Conservation (phyloP, 345 rosid genomes). For the Sisymbrium altissimum region DNA sequence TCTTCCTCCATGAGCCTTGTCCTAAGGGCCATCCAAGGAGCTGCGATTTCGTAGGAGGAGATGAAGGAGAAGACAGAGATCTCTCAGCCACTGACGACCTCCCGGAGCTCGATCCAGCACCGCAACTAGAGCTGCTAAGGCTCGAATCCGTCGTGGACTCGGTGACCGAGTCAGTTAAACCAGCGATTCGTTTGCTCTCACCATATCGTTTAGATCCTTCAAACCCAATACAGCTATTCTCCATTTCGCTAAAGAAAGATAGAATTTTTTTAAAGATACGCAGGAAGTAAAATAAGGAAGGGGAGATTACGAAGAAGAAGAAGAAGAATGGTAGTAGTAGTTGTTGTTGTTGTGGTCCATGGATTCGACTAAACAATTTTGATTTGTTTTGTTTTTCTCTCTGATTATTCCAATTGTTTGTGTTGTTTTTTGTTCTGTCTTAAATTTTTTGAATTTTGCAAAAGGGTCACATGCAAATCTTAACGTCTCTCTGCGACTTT, state of each 20-base stretch:
- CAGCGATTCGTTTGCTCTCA: slow-evolving; percentile 31
- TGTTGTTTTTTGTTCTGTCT: slow-evolving; percentile 25
- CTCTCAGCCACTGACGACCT: slow-evolving; percentile 36
- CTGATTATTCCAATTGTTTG: slow-evolving; percentile 12
- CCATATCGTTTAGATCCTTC: slow-evolving; percentile 32
- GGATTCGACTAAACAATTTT: slow-evolving; percentile 2
- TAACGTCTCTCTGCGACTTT: slow-evolving; percentile 28
- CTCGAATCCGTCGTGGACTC: slow-evolving; percentile 59
- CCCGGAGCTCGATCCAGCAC: slow-evolving; percentile 44
- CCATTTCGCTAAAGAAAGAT: slow-evolving; percentile 36
- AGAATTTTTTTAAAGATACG: slow-evolving; percentile 5
- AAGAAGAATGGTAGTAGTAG: neutral
- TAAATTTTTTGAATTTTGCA: slow-evolving; percentile 19
- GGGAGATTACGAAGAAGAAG: slow-evolving; percentile 19
- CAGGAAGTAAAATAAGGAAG: neutral
- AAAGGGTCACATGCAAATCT: slow-evolving; percentile 29
- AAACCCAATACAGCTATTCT: slow-evolving; percentile 40
- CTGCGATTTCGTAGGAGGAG: slow-evolving; percentile 44
- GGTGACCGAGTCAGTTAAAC: slow-evolving; percentile 38
- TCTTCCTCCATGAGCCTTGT: slow-evolving; percentile 45
- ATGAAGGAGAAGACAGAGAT: slow-evolving; percentile 36
- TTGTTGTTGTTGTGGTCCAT: slow-evolving; percentile 19
- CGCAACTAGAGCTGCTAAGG: slow-evolving; percentile 44
- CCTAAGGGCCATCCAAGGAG: slow-evolving; percentile 94
- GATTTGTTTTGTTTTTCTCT: neutral